These are phyloP conservation scores for Erythrobasidium yunnanense DNA, from an alignment of 768 basidiomycete genomes.

Conservation along the genomic window DNA sequence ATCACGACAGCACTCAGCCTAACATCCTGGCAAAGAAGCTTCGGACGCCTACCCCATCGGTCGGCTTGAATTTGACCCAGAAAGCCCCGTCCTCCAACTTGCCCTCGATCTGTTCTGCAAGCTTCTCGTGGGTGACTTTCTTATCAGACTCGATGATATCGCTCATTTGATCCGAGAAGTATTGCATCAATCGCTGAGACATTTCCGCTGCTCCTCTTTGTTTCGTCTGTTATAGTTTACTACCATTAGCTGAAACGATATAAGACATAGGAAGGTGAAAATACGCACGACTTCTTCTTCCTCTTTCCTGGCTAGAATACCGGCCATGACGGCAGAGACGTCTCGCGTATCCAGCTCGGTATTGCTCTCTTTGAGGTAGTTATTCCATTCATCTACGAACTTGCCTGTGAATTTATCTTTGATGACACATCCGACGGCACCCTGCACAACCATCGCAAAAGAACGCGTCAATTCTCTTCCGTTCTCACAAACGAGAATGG, in stretches of 20 bases:
- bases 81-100: slow-evolving; percentile 89
- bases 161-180: slow-evolving; percentile 78
- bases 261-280: neutral
- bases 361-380: slow-evolving; percentile 35
- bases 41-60: slow-evolving; percentile 53
- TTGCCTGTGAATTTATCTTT: slow-evolving; percentile 84
- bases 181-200: slow-evolving; percentile 70
- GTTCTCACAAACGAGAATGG: no score
- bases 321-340: slow-evolving; percentile 61
- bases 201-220: slow-evolving; percentile 62
- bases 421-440: slow-evolving; percentile 55
- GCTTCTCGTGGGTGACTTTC: slow-evolving; percentile 75
- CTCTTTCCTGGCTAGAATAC: slow-evolving; percentile 77
- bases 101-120: slow-evolving; percentile 73
- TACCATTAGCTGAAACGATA: neutral
- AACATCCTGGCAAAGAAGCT: neutral
- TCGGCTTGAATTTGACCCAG: slow-evolving; percentile 64
- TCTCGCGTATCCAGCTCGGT: slow-evolving; percentile 67
- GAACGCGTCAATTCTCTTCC: neutral
- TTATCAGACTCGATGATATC: slow-evolving; percentile 82
- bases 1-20: neutral
- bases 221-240: slow-evolving; percentile 52
- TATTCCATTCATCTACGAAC: slow-evolving; percentile 70
- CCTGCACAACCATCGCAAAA: neutral
- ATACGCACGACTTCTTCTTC: slow-evolving; percentile 74